These are phyloP conservation scores for Eremothecium cymbalariae DNA, from an alignment of 1,139 yeast genomes.

Conservation along the genomic window DNA sequence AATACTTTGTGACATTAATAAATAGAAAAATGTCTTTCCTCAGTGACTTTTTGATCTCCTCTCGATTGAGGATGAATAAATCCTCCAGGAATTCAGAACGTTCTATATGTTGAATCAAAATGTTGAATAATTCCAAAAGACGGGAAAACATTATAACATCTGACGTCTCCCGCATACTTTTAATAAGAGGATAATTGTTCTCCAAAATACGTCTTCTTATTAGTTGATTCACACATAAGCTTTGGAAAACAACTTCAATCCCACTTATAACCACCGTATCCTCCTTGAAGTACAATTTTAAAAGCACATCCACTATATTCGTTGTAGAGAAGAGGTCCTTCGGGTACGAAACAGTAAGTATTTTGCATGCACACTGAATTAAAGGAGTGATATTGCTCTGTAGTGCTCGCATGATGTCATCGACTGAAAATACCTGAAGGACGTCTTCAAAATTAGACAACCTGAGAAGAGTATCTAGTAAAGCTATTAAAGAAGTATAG, in stretches of 20 bases:
- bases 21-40: conserved; percentile 27
- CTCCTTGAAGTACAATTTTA: conserved; percentile 21
- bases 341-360: conserved; percentile 31
- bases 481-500: conserved; percentile 22
- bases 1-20: conserved; percentile 29
- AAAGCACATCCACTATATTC: conserved; percentile 23
- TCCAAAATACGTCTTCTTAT: conserved; percentile 28
- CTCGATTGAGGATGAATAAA: conserved; percentile 19
- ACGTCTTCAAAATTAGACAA: conserved; percentile 29
- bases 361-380: conserved; percentile 28
- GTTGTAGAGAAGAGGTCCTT: conserved; percentile 30
- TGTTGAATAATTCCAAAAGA: conserved; percentile 25
- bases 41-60: conserved; percentile 16
- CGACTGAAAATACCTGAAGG: conserved; percentile 23
- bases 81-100: conserved; percentile 24
- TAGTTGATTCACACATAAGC: conserved; percentile 24
- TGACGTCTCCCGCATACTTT: conserved; percentile 14
- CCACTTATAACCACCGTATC: conserved; percentile 25
- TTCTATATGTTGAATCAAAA: conserved; percentile 19
- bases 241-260: conserved; percentile 26
- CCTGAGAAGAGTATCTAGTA: conserved; percentile 24
- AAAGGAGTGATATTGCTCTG: conserved; percentile 24
- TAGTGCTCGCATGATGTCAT: conserved; percentile 29
- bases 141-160: conserved; percentile 24
- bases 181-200: conserved; percentile 20